Evolutionary conservation across 768 basidiomycete genomes (phyloP), one percentile per base, ranked within the genome.

Genomic region (Pleurotus platypus): DNA sequence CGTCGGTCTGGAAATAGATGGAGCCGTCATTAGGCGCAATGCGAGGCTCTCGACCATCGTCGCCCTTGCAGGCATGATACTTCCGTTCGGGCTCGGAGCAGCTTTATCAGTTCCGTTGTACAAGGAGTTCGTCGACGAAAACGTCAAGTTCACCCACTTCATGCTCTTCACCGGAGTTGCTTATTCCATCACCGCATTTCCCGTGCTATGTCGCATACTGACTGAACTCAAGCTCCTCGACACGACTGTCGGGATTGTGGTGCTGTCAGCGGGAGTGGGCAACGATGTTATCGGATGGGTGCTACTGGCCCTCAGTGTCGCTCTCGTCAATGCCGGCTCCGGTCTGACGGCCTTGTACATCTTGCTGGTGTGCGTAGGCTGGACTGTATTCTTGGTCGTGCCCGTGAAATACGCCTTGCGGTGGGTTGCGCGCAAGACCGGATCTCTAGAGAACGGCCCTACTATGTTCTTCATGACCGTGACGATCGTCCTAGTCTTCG

Each of bases 101-200:
- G 87, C 78, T 0, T 67, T 83, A 8, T 63, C 80, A 27, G 81
- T 75, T 8, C 85, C 90, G 0, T 66, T 97, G 5, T 98, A 94
- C 74, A 70, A 74, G 9, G 65, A 84, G 58, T 98, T 95, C 71
- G 81, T 92, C 61, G 80, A 87, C 65, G 69, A 73, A 1, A 75
- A 71, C 46, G 78, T 87, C 49, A 78, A 85, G 53, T 96, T 94
- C 69, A 87, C 91, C 0, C 79, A 96, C 68, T 98, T 98, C 70
- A 86, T 97, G 82, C 84, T 99, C 38, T 98, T 98, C 71, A 86
- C 90, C 8, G 94, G 92, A 12, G 92, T 95, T 18, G 93, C 94
- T 0, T 94, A 87, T 73, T 87, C 89, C 2, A 93, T 93, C 64
- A 92, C 90, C 0, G 91, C 90, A 0, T 91, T 93, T 60, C 91